Evolutionary conservation across 2,329 filamentous ascomycete species (phyloP).

Genomic region (Fusarium subglutinans): DNA sequence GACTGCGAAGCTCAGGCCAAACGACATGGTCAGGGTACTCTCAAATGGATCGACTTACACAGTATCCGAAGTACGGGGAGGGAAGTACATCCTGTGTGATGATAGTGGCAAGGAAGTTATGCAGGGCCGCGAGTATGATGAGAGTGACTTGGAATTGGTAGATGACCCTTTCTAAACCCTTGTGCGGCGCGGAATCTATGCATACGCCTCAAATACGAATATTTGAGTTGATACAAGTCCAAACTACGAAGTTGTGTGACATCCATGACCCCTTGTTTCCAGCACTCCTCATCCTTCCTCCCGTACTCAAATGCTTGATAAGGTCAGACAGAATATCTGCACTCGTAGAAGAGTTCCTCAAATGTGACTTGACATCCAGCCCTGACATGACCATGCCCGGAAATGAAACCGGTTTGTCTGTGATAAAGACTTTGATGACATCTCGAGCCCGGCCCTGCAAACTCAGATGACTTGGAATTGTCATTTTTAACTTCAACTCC

Average conservation of each 20-base stretch:
- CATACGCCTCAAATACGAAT: accelerated
- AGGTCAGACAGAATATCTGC: background rate
- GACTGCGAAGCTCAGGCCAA: background rate
- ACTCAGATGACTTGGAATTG: background rate
- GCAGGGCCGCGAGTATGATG: background rate
- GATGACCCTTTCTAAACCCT: background rate
- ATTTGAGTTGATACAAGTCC: background rate
- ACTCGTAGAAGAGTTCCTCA: accelerated
- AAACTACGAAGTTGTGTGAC: background rate
- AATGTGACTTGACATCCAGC: background rate
- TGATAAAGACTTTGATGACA: background rate
- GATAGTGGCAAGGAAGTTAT: background rate
- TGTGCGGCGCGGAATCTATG: accelerated
- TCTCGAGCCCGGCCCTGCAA: background rate
- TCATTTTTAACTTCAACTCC: background rate
- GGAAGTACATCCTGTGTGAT: background rate
- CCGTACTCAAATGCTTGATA: background rate
- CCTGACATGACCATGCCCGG: background rate
- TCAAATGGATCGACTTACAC: background rate
- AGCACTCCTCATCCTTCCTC: background rate
- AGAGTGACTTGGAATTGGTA: background rate
- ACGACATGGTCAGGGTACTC: background rate
- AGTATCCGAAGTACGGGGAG: background rate
- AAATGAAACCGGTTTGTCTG: background rate
- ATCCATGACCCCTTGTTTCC: background rate